A percentile compares a stretch with the other conserved stretches of the same genome.
These are phyloP conservation scores for Bruguiera gymnorhiza DNA, from an alignment of 345 rosid species.

Conservation along the genomic window DNA sequence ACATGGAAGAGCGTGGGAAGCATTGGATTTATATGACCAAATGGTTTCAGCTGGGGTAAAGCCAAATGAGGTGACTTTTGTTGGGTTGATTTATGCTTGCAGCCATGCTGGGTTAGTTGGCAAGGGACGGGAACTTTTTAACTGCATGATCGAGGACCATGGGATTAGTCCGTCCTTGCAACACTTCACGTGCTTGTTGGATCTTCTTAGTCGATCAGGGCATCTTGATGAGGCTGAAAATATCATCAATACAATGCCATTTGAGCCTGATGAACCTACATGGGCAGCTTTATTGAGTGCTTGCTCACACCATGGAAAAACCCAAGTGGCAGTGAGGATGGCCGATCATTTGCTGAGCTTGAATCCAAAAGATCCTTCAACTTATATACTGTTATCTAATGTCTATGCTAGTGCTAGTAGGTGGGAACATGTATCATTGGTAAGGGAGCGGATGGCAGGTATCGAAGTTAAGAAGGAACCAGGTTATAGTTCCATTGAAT, in stretches of 20 bases:
- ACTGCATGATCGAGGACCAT: constrained; percentile 52
- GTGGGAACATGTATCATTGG: constrained; percentile 56
- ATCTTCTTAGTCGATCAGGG: constrained; percentile 80
- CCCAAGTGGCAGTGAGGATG: constrained; percentile 44
- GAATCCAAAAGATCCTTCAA: constrained; percentile 57
- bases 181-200: constrained; percentile 74
- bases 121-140: constrained; percentile 57
- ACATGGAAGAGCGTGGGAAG: constrained; percentile 65
- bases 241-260: constrained; percentile 57
- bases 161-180: constrained; percentile 60
- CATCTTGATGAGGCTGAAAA: constrained; percentile 63
- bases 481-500: constrained; percentile 55
- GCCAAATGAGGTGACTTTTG: constrained; percentile 77
- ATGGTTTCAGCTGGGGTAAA: constrained; percentile 62
- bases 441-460: constrained; percentile 51
- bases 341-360: constrained; percentile 52
- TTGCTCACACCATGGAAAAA: constrained; percentile 55
- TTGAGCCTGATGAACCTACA: constrained; percentile 70
- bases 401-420: constrained; percentile 49
- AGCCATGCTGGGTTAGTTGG: constrained; percentile 71
- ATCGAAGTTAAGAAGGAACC: constrained; percentile 59
- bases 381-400: constrained; percentile 64
- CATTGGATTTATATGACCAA: constrained; percentile 54
- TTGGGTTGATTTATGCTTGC: constrained; percentile 75
- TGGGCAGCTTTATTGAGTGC: constrained; percentile 86